Base-by-base conservation (phyloP, 2,329 filamentous ascomycete species). In the Arachnomyces sp. region DNA sequence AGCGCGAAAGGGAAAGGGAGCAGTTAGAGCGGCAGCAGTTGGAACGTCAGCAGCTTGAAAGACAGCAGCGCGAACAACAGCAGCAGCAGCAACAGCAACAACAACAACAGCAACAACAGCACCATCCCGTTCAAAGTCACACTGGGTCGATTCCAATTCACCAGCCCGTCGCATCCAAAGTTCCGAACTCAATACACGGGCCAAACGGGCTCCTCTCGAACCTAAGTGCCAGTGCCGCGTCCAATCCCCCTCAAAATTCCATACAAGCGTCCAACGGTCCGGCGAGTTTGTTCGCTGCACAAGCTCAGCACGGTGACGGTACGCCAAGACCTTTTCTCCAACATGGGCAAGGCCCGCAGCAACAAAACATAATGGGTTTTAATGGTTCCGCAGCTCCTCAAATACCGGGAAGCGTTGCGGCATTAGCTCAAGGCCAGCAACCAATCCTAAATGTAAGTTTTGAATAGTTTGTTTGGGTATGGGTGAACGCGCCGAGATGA, bases 71-170 rank as follows among this genome's bases (percentile, higher is more conserved):
- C 50, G 71, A 72, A 32, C 73, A 80, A 12, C 79, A 84, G 48
- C 73, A 79, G 57, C 80, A 85, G 50, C 74, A 78, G 40, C 68
- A 77, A 49, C 79, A 86, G 49, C 69, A 75, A 50, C 72, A 75
- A 49, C 69, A 76, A 44, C 72, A 77, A 57, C 80, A 82, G 32
- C 75, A 78, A 38, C 81, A 80, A 55, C 82, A 81, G 52, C 75
- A 77, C 37, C 77, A 84, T 44, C 80, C 83, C 17, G 87, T 92
- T 57, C 89, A 95, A 62, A 92, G 84, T 65, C 89, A 86, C 57
- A 82, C 86, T 30, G 86, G 84, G 42, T 87, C 89, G 2, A 86
- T 95, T 40, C 87, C 89, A 40, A 82, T 96, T 53, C 90, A 96
- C 64, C 90, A 96, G 62, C 90, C 90, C 4, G 88, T 95, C 44